Base-by-base conservation (phyloP, 371 early-diverging fungal genomes). In the Mortierella sp. region DNA sequence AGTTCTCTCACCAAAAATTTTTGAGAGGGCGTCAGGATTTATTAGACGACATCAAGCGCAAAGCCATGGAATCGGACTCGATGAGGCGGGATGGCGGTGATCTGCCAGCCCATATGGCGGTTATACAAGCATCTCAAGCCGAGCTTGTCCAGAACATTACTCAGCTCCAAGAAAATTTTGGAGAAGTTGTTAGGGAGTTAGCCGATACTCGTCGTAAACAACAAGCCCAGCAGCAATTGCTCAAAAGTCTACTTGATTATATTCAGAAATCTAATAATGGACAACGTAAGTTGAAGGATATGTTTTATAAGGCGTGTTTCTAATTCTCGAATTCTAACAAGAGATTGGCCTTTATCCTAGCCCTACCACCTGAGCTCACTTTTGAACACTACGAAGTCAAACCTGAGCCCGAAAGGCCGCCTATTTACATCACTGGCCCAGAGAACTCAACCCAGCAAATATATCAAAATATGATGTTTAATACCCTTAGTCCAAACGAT, bases 1-100 rank as follows among this genome's bases (percentile, higher is more conserved):
- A 96, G 83, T 96, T 96, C 82, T 94, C 93, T 54, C 96, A 96
- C 73, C 87, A 92, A 62, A 92, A 93, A 70, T 96, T 96, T 70
- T 63, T 93, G 40, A 89, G 93, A 58, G 93, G 90, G 61, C 89
- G 92, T 10, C 91, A 92, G 23, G 95, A 95, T 70, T 84, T 95
- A 62, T 81, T 95, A 19, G 94, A 94, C 70, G 93, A 94, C 61
- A 95, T 96, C 83, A 93, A 93, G 76, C 89, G 96, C 62, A 95
- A 96, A 79, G 88, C 95, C 12, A 90, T 94, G 86, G 95, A 96
- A 64, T 86, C 93, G 9, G 94, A 94, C 61, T 85, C 87, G 8
- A 79, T 88, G 61, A 83, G 93, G 51, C 85, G 93, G 63, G 94
- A 94, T 40, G 57, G 89, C 13, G 92, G 92, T 12, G 95, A 95